Conservation (phyloP, 805 yeast species). For the Limtongozyma cylindracea region DNA sequence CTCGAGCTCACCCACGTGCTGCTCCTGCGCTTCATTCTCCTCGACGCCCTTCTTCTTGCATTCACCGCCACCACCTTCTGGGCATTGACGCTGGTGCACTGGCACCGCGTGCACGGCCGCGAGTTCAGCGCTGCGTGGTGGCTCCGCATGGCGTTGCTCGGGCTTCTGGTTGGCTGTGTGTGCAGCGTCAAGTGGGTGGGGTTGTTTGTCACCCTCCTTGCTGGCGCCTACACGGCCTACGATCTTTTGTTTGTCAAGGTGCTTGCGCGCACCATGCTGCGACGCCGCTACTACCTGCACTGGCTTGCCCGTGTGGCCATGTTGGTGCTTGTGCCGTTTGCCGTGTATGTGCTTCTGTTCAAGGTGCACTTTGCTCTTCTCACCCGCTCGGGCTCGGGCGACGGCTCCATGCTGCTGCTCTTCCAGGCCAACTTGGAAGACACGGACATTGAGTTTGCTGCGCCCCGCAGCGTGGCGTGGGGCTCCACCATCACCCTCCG, state of each 20-base stretch:
- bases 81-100: slow-evolving; percentile 49
- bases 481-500: slow-evolving; percentile 15
- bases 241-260: slow-evolving; percentile 75
- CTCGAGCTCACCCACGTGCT: slow-evolving; percentile 69
- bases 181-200: slow-evolving; percentile 96
- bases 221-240: slow-evolving; percentile 72
- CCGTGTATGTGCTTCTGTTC: slow-evolving; percentile 39
- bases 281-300: slow-evolving; percentile 24
- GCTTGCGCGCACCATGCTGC: slow-evolving; percentile 34
- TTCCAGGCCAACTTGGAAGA: slow-evolving; percentile 60
- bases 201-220: slow-evolving; percentile 61
- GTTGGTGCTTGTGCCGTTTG: slow-evolving; percentile 37
- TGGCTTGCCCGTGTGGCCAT: slow-evolving; percentile 43
- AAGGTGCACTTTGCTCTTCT: slow-evolving; percentile 54
- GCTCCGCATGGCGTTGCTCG: slow-evolving; percentile 75
- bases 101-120: slow-evolving; percentile 14
- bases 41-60: slow-evolving; percentile 78
- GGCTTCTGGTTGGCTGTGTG: slow-evolving; percentile 70
- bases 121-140: slow-evolving; percentile 67
- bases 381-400: slow-evolving; percentile 62
- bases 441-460: slow-evolving; percentile 37
- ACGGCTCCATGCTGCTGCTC: slow-evolving; percentile 52
- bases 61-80: slow-evolving; percentile 71
- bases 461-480: slow-evolving; percentile 40
- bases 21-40: slow-evolving; percentile 66